Evolutionary conservation across 371 early-diverging fungal genomes (phyloP), one percentile per base, ranked within the genome.

Genomic region (Mucor mucedo): DNA sequence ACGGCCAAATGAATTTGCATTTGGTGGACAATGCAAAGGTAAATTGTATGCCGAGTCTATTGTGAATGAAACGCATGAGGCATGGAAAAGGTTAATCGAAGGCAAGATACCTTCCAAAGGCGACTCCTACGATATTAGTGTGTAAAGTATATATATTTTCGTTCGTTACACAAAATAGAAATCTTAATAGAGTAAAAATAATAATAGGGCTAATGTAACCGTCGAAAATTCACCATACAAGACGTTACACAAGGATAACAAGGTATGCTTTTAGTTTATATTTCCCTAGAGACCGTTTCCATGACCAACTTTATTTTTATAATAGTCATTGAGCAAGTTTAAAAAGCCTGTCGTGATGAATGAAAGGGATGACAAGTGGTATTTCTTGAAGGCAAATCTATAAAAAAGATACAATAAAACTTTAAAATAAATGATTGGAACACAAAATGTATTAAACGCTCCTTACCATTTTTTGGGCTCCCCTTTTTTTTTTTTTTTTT

Each of bases 1-100:
- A 87, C 94, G 95, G 59, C 94, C 93, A 74, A 99, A 99, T 86
- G 80, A 91, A 78, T 99, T 99, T 84, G 99, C 98, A 33, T 97
- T 99, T 82, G 80, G 86, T 72, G 99, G 98, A 52, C 83, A 93
- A 77, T 93, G 91, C 74, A 90, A 91, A 79, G 85, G 92, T 82
- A 92, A 83, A 73, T 71, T 77, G 64, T 86, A 76, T 65, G 88
- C 90, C 40, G 59, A 69, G 13, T 56, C 76, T 21, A 70, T 90
- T 14, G 73, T 90, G 47, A 54, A 74, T 16, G 82, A 84, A 61
- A 82, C 84, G 7, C 81, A 88, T 68, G 78, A 82, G 60, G 78
- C 76, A 50, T 90, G 88, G 88, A 72, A 84, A 42, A 66, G 70
- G n/a, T 65, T 89, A 30, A 79, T 82, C 11, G 62, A 67, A 11